Percentiles rank a stretch among this genome's conserved stretches.
phyloP scores from a whole-genome alignment of 345 rosid genomes.

The Ricinus communis region DNA sequence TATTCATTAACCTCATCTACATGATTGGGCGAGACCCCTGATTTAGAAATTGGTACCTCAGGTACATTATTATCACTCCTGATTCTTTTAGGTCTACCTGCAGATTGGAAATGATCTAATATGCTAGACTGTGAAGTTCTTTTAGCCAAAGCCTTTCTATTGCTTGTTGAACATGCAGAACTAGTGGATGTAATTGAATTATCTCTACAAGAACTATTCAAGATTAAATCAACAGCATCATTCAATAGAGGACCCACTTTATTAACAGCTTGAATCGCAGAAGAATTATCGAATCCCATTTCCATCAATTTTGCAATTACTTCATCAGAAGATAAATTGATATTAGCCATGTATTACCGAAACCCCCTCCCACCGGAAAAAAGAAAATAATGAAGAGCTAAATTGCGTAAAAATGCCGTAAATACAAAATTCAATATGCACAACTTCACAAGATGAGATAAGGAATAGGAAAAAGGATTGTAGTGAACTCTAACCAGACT shows the following conservation, averaged over 20 bases:
- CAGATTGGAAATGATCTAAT: slow-evolving; percentile 54
- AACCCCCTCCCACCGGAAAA: too few species aligned
- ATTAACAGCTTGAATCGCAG: slow-evolving; percentile 53
- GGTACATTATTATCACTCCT: slow-evolving; percentile 15
- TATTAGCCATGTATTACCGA: slow-evolving; percentile 46
- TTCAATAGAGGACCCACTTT: slow-evolving; percentile 57
- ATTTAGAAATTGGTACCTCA: slow-evolving; percentile 22
- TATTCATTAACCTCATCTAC: slow-evolving; percentile 21
- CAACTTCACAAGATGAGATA: neutral
- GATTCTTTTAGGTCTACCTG: slow-evolving; percentile 31
- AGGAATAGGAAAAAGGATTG: neutral
- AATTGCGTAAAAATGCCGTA: neutral
- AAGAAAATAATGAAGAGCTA: neutral
- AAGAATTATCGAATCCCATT: slow-evolving; percentile 68
- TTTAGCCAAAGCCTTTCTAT: slow-evolving; percentile 32
- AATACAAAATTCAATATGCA: neutral
- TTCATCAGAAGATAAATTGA: slow-evolving; percentile 28
- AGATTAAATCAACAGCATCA: slow-evolving; percentile 53
- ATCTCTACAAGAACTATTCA: slow-evolving; percentile 39
- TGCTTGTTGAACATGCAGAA: slow-evolving; percentile 28
- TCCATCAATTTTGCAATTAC: slow-evolving; percentile 48
- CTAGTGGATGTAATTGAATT: too few species aligned
- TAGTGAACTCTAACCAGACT: neutral
- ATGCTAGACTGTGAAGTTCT: slow-evolving; percentile 52
- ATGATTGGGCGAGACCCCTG: slow-evolving; percentile 24